Evolutionary conservation across 306 rosid species (phyloP).

Genomic region (Dalbergia cochinchinensis): DNA sequence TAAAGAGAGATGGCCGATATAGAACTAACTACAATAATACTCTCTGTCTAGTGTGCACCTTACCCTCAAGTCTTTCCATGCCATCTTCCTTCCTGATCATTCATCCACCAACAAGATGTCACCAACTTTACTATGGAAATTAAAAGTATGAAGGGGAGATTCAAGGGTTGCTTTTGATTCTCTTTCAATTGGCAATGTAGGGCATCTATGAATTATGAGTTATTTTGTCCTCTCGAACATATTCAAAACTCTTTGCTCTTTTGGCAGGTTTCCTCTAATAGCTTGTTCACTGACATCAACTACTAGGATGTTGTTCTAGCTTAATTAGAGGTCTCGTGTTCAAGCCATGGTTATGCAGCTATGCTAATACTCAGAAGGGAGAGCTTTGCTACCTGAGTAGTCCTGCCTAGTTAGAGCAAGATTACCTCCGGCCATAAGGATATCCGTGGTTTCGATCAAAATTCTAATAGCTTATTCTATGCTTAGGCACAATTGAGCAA

Average conservation of each 20-base stretch:
- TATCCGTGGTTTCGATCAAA: no score
- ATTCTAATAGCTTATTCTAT: neutral
- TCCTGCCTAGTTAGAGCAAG: no score
- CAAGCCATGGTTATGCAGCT: no score
- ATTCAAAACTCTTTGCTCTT: neutral
- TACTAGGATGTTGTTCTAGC: no score
- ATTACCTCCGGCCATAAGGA: no score
- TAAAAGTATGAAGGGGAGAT: constrained; percentile 1
- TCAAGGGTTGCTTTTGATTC: neutral
- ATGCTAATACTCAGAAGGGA: no score
- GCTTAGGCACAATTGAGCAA: neutral
- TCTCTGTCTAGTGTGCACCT: constrained; percentile 40
- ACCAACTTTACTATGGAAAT: neutral
- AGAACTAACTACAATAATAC: constrained; percentile 15
- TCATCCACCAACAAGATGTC: neutral
- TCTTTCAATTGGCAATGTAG: neutral
- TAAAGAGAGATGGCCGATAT: neutral
- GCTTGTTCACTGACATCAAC: no score
- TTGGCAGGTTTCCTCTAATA: neutral
- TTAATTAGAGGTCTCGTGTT: no score
- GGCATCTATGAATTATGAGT: neutral
- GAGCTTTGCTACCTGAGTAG: no score
- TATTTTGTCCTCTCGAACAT: neutral
- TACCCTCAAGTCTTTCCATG: neutral
- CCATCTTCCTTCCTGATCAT: neutral